phyloP scores from a whole-genome alignment of 805 yeast species.

The Cyberlindnera euphorbiae region DNA sequence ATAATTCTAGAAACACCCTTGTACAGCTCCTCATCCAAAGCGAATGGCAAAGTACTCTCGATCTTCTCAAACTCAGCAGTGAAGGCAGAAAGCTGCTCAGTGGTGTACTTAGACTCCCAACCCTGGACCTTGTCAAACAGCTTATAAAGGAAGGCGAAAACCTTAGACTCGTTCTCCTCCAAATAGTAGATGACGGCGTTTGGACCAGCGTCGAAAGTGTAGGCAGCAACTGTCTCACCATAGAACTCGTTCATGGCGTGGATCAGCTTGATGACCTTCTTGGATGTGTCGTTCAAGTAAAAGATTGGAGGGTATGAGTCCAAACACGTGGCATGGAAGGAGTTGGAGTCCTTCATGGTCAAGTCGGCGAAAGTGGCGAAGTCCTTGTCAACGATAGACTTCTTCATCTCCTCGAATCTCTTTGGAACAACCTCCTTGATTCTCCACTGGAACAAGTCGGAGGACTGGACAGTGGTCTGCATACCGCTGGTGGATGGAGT shows the following conservation, averaged over 20 bases:
- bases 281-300: conserved; percentile 87
- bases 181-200: conserved; percentile 93
- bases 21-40: conserved; percentile 47
- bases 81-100: conserved; percentile 26
- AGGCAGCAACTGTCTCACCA: conserved; percentile 72
- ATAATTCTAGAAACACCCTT: conserved; percentile 81
- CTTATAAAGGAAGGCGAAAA: conserved; percentile 64
- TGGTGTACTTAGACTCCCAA: conserved; percentile 49
- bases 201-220: conserved; percentile 99
- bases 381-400: conserved; percentile 67
- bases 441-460: conserved; percentile 80
- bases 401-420: conserved; percentile 78
- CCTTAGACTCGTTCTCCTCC: conserved; percentile 63
- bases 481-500: conserved; percentile 93
- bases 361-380: conserved; percentile 79
- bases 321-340: conserved; percentile 96
- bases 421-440: conserved; percentile 78
- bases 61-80: conserved; percentile 25
- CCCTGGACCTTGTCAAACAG: conserved; percentile 60
- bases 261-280: conserved; percentile 69
- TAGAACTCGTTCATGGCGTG: conserved; percentile 67
- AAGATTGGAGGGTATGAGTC: conserved; percentile 96
- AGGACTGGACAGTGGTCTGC: conserved; percentile 91
- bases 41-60: conserved; percentile 31
- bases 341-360: conserved; percentile 95